Evolutionary conservation across 192 early-diverging fungal genomes (phyloP), one percentile per base, ranked within the genome.

Genomic region (Podila epigama): DNA sequence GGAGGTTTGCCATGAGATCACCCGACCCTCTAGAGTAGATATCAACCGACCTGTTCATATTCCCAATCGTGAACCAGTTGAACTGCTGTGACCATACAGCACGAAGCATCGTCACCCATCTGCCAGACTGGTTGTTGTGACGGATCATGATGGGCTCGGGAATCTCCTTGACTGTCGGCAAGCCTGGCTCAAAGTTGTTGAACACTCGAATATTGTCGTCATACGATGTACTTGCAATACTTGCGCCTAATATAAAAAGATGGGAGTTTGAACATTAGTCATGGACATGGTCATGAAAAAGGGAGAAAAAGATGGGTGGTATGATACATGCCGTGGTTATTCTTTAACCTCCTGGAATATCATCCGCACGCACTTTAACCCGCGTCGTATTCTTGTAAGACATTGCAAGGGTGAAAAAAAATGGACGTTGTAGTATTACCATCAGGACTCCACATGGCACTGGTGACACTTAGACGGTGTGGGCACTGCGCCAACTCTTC

Each of bases 101-200:
- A 13, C 88, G 86, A 40, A 92, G 83, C 68, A 85, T 84, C 1
- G 89, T 88, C 25, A 91, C 86, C 90, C 90, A 92, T 51, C 75
- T 83, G 40, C 89, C 88, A 12, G 85, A 88, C 15, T 88, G 82
- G 63, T 89, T 90, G 56, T 91, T 88, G 59, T 92, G 89, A 9
- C 36, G 61, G 58, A 92, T 82, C 12, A 56, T 58, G 18, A 82
- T 27, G 13, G 70, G 72, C 25, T 80, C 70, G 22, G 60, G 68
- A 13, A 77, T 70, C 27, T 85, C 71, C 5, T 51, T 73, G 22
- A 75, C 20, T 4, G 63, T 48, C 2, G 72, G 72, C 2, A 80
- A 50, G 5, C 70, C 71, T 20, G 81, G 68, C 6, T 82, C 59
- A 63, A 79, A 67, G 44, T 83, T 70, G 67, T 82, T 73, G 55